Conservation (phyloP, 225 moss, liverwort and hornwort genomes). For the Physcomitrium patens region DNA sequence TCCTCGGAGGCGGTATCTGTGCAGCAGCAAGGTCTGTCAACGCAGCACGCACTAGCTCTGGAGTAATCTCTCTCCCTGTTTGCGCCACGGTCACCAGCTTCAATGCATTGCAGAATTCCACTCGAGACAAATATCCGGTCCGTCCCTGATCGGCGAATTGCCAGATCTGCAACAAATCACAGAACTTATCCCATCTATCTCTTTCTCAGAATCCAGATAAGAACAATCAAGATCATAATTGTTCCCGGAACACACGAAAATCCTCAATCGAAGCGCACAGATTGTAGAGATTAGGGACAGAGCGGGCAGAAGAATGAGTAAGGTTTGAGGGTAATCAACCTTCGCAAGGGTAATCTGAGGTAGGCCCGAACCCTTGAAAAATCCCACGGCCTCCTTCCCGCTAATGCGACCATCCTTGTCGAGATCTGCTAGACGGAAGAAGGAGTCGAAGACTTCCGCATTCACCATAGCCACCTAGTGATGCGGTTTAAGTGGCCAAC, state of each 20-base stretch:
- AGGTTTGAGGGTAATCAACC: constrained; percentile 42
- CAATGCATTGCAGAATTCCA: constrained; percentile 92
- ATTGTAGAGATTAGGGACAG: background rate
- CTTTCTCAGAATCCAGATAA: too few species aligned
- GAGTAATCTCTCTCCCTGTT: constrained; percentile 83
- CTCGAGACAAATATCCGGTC: constrained; percentile 79
- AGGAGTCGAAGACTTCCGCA: constrained; percentile 83
- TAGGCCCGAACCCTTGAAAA: constrained; percentile 91
- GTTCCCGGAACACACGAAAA: background rate
- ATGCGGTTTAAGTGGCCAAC: constrained; percentile 25
- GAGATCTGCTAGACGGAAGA: constrained; percentile 88
- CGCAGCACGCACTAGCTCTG: constrained; percentile 86
- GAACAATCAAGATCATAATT: background rate
- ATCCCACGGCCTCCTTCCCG: constrained; percentile 87
- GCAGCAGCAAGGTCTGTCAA: constrained; percentile 92
- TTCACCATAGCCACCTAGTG: constrained; percentile 73
- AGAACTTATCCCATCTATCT: background rate
- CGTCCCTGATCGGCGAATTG: constrained; percentile 94
- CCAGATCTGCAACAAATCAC: constrained; percentile 80
- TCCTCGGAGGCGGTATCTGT: constrained; percentile 91
- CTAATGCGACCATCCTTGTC: constrained; percentile 97
- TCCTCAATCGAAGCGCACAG: background rate
- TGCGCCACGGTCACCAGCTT: constrained; percentile 99
- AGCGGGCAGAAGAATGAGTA: background rate
- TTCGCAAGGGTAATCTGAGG: constrained; percentile 95